Evolutionary conservation across 345 rosid genomes (phyloP), one percentile per base, ranked within the genome.

Genomic region (Gynandropsis gynandra): DNA sequence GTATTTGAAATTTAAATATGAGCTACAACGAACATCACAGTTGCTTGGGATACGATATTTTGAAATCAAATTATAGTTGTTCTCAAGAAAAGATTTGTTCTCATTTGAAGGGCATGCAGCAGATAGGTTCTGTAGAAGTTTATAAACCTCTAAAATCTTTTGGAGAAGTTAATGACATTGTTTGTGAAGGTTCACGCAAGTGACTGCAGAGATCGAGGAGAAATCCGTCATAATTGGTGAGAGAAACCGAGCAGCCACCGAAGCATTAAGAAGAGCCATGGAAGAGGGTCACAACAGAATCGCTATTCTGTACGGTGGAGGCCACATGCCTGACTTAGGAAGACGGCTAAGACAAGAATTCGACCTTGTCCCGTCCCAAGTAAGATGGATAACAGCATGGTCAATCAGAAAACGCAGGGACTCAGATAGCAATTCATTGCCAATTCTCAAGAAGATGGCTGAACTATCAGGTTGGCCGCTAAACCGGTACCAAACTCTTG

Each of bases 261-360:
- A 77, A 56, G 95, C 81, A 24, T 78, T 87, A 6, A 69, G 58
- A 64, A 75, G 72, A 72, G 82, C 86, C 11, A 70, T 84, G 0
- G 72, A 84, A 1, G 81, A 72, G 8, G 95, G 98, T 20, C 78
- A 79, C 71, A 81, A 77, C 4, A 76, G 59, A 68, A 78, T 87
- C 11, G 98, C 93, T 1, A 68, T 92, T 51, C 75, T 92, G 2
- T 92, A 84, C 2, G 98, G 98, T 0, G 95, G 95, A n/a, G 95
- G 96, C 44, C 98, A 92, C 84, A 87, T 92, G 95, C 96, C 95
- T 1, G 98, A 92, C 72, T 32, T 92, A 49, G 95, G 89, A 42
- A 80, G 95, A 72, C 74, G 88, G 16, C 58, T 87, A 34, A 52
- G 76, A 51, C 93, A 87, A 47, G 96, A 92, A 38, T 82, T 82